A percentile compares a stretch with the other conserved stretches of the same genome.
phyloP scores from a whole-genome alignment of 78 protist species.

The Dictyostelium capitatum region DNA sequence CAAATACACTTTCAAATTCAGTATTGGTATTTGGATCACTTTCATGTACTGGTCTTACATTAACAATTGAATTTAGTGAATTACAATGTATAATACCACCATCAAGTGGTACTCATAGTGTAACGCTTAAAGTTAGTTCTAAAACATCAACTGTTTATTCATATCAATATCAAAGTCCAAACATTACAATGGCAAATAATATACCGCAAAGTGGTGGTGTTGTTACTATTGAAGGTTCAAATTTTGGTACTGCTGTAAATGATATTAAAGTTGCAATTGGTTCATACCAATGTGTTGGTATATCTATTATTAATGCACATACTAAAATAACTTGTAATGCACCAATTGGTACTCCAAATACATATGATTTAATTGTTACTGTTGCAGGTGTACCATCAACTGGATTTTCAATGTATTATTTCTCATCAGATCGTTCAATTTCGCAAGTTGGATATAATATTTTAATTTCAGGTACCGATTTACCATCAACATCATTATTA shows the following conservation, averaged over 20 bases:
- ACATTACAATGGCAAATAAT: background rate
- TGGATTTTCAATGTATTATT: background rate
- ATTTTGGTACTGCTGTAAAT: background rate
- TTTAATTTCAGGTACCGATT: background rate
- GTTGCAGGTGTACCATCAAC: slow-evolving; percentile 8
- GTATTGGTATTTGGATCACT: background rate
- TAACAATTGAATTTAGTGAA: background rate
- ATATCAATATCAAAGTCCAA: background rate
- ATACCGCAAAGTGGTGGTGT: slow-evolving; percentile 27
- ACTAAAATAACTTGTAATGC: background rate
- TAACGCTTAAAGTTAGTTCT: background rate
- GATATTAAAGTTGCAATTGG: background rate
- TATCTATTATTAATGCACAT: background rate
- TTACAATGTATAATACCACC: slow-evolving; percentile 4
- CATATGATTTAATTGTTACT: background rate
- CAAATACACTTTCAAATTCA: background rate
- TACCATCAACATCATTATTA: background rate
- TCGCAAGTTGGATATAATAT: background rate
- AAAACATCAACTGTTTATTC: background rate
- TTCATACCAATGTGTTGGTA: background rate
- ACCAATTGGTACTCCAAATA: background rate
- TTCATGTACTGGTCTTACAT: background rate
- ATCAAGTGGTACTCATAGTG: background rate
- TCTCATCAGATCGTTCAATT: background rate
- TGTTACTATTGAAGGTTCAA: slow-evolving; percentile 16